Conservation (phyloP, 1,284 basidiomycete genomes). For the Rhodotorula glutinis region DNA sequence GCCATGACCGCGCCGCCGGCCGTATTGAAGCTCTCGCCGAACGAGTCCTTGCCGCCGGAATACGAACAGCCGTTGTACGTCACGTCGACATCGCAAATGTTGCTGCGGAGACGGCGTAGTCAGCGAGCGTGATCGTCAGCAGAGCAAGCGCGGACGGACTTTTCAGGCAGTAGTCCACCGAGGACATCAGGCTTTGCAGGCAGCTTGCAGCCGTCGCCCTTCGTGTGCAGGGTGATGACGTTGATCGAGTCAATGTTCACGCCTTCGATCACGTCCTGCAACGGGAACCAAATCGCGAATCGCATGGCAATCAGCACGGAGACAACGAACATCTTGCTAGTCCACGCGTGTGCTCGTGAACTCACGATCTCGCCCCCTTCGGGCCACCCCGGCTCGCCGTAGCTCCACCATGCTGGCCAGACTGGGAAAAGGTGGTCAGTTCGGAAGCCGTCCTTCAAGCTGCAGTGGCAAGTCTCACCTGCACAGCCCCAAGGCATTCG, state of each 20-base stretch:
- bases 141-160: neutral
- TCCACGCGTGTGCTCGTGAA: neutral
- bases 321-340: too few species aligned
- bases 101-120: neutral
- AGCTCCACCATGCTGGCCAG: constrained; percentile 6
- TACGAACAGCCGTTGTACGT: constrained; percentile 20
- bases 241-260: constrained; percentile 9
- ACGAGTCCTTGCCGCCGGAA: neutral
- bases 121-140: too few species aligned
- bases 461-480: too few species aligned
- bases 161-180: constrained; percentile 1
- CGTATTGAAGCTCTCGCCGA: constrained; percentile 14
- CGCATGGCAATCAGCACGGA: too few species aligned
- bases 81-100: constrained; percentile 16
- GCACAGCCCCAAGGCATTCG: constrained; percentile 13
- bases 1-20: constrained; percentile 43
- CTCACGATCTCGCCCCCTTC: constrained; percentile 12
- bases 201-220: constrained; percentile 12
- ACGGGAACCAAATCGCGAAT: too few species aligned
- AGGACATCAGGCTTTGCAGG: neutral
- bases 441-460: too few species aligned
- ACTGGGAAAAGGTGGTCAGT: neutral
- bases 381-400: constrained; percentile 4
- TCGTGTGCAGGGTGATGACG: constrained; percentile 16
- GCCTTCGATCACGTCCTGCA: constrained; percentile 23